A percentile compares a stretch with the other conserved stretches of the same genome.
Conservation (phyloP, 306 rosid species). For the Betula pendula region DNA sequence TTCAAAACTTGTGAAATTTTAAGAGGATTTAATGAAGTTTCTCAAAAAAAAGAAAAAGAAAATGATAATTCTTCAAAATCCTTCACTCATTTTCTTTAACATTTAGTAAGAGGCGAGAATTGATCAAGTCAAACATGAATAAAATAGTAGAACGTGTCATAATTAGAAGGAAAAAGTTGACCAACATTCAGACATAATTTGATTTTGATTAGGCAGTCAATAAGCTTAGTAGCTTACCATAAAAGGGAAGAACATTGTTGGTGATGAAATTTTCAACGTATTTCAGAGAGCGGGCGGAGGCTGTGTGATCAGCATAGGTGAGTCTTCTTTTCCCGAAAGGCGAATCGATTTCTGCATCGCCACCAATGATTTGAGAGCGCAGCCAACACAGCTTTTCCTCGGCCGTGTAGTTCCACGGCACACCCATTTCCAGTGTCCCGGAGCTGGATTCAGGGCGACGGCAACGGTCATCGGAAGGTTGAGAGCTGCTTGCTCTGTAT, state of each 20-base stretch:
- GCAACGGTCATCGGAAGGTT: constrained; percentile 23
- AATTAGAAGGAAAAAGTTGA: too few species aligned
- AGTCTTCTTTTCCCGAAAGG: constrained; percentile 59
- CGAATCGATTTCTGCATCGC: constrained; percentile 48
- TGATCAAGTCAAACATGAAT: too few species aligned
- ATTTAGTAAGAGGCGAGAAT: too few species aligned
- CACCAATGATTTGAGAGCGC: constrained; percentile 61
- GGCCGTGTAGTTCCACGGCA: constrained; percentile 23
- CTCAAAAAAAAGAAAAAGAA: too few species aligned
- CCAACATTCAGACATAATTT: too few species aligned
- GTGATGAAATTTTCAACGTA: constrained; percentile 60
- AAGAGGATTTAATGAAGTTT: too few species aligned
- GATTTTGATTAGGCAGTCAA: too few species aligned
- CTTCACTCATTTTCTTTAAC: too few species aligned
- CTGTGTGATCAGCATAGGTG: constrained; percentile 86
- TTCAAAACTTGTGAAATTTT: too few species aligned
- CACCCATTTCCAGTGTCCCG: constrained; percentile 24
- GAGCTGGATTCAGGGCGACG: constrained; percentile 28
- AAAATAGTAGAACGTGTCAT: too few species aligned
- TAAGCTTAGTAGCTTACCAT: too few species aligned
- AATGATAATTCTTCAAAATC: too few species aligned
- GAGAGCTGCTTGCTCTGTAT: background rate
- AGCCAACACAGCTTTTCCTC: constrained; percentile 55
- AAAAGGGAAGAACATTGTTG: constrained; percentile 71
- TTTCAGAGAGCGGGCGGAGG: constrained; percentile 70